Evolutionary conservation across 2,329 filamentous ascomycete genomes (phyloP).

Genomic region (Aureobasidium sp.): DNA sequence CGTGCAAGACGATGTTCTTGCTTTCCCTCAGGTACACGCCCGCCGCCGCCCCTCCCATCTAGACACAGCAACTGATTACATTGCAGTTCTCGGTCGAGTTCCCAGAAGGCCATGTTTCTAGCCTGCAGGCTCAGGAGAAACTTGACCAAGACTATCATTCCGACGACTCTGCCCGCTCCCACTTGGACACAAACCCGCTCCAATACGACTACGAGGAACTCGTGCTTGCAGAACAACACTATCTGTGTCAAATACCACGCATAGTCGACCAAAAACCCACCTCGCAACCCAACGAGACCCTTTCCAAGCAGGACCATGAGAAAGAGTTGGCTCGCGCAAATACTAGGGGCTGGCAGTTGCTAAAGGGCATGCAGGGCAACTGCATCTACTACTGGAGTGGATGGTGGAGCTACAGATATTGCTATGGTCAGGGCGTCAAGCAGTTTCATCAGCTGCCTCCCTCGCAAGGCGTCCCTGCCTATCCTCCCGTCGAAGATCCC

Average conservation of each 20-base stretch:
- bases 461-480: slow-evolving; percentile 55
- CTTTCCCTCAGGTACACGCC: slow-evolving; percentile 66
- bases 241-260: slow-evolving; percentile 76
- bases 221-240: slow-evolving; percentile 58
- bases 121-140: slow-evolving; percentile 57
- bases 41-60: not conserved
- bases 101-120: slow-evolving; percentile 61
- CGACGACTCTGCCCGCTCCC: not conserved
- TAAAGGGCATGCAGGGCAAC: slow-evolving; percentile 65
- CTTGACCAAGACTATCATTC: slow-evolving; percentile 29
- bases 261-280: slow-evolving; percentile 45
- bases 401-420: slow-evolving; percentile 97
- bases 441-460: slow-evolving; percentile 81
- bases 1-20: slow-evolving; percentile 79
- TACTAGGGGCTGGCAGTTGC: slow-evolving; percentile 67
- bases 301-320: slow-evolving; percentile 56
- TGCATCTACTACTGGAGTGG: slow-evolving; percentile 80
- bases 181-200: not conserved
- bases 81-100: slow-evolving; percentile 71
- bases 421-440: slow-evolving; percentile 76
- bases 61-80: not conserved
- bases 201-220: slow-evolving; percentile 59
- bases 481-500: slow-evolving; percentile 69
- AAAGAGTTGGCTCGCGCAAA: slow-evolving; percentile 72
- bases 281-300: slow-evolving; percentile 21